Percentiles rank a stretch among this genome's conserved stretches.
These are phyloP conservation scores for Rachicladosporium sp. DNA, from an alignment of 2,329 filamentous ascomycete genomes.

Conservation along the genomic window DNA sequence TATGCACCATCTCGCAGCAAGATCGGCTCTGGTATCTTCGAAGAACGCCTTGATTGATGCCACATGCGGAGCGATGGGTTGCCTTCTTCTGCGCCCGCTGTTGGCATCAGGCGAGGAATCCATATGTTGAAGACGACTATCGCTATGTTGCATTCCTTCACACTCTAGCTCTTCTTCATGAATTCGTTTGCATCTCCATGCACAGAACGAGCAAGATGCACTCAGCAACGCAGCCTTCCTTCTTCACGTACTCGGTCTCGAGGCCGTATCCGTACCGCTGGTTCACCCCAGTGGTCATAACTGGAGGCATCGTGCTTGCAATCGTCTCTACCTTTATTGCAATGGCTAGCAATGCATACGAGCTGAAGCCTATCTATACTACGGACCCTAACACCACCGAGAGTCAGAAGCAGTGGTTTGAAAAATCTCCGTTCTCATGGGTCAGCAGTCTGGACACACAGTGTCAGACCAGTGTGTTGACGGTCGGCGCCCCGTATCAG, in stretches of 20 bases:
- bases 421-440: conserved; percentile 1
- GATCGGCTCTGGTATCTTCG: too few relatives aligned
- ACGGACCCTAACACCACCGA: conserved; percentile 1
- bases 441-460: not conserved
- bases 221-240: too few relatives aligned
- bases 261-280: not conserved
- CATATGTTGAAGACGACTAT: too few relatives aligned
- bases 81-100: too few relatives aligned
- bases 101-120: too few relatives aligned
- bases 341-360: conserved; percentile 1
- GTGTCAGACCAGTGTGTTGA: conserved; percentile 1
- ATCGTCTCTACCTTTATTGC: conserved; percentile 1
- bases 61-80: too few relatives aligned
- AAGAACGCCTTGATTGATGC: too few relatives aligned
- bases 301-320: not conserved
- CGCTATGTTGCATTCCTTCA: too few relatives aligned
- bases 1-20: too few relatives aligned
- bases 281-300: conserved; percentile 1
- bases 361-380: conserved; percentile 1
- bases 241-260: conserved; percentile 1
- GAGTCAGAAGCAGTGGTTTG: conserved; percentile 1
- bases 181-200: too few relatives aligned
- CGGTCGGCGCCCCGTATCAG: not conserved
- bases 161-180: too few relatives aligned
- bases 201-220: too few relatives aligned